These are phyloP conservation scores for Myxozyma monticola DNA, from an alignment of 805 yeast genomes.

Conservation along the genomic window DNA sequence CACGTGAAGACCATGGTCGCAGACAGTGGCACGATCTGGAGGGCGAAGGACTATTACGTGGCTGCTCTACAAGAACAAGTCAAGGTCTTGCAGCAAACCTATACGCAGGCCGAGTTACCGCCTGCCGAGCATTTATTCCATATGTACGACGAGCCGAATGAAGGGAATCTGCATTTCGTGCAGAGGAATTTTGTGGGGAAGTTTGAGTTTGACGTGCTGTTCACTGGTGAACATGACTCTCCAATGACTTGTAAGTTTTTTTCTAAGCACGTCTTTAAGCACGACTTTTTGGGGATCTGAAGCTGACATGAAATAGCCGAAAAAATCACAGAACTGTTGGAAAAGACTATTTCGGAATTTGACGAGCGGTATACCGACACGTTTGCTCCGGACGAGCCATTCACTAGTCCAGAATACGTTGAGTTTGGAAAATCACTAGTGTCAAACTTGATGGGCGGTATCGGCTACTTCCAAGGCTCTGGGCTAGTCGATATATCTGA, in stretches of 20 bases:
- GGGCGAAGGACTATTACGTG: conserved; percentile 71
- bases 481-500: conserved; percentile 76
- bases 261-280: neutral
- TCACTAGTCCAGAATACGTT: conserved; percentile 45
- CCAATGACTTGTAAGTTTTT: conserved; percentile 19
- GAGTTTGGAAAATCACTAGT: conserved; percentile 74
- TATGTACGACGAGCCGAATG: conserved; percentile 53
- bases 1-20: conserved; percentile 12
- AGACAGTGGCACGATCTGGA: conserved; percentile 49
- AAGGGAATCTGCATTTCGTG: conserved; percentile 75
- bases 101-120: conserved; percentile 36
- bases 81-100: conserved; percentile 38
- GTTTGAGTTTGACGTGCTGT: conserved; percentile 69
- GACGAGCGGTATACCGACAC: conserved; percentile 53
- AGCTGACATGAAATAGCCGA: conserved; percentile 10
- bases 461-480: conserved; percentile 84
- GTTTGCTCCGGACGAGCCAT: conserved; percentile 59
- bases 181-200: conserved; percentile 75
- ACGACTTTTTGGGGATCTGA: neutral
- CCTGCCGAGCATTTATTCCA: conserved; percentile 49
- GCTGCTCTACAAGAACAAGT: conserved; percentile 70
- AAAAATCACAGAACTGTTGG: conserved; percentile 34
- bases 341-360: conserved; percentile 42
- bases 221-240: conserved; percentile 6
- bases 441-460: conserved; percentile 85